phyloP scores from a whole-genome alignment of 768 basidiomycete genomes.

The Rhodotorula babjevae region DNA sequence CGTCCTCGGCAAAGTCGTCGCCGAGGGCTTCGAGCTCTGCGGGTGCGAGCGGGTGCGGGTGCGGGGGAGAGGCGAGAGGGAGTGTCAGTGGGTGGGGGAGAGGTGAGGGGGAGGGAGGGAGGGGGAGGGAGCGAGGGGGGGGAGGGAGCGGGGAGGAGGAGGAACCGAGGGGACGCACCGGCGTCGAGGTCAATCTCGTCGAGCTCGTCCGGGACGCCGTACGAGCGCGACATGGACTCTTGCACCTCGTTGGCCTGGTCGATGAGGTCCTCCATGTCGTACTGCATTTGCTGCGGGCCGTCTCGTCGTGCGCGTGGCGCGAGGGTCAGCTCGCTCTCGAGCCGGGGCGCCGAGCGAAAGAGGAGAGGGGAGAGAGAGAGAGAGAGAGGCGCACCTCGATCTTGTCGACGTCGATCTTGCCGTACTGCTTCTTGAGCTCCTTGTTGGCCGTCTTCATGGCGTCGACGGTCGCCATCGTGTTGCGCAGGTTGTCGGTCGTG shows the following conservation, averaged over 20 bases:
- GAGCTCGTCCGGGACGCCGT: constrained; percentile 92
- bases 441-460: constrained; percentile 95
- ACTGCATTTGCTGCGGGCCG: constrained; percentile 71
- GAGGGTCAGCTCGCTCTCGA: neutral
- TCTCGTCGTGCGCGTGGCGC: neutral
- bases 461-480: constrained; percentile 97
- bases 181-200: constrained; percentile 97
- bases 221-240: constrained; percentile 84
- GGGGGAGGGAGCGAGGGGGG: no score
- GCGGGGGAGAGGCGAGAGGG: no score
- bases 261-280: constrained; percentile 94
- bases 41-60: no score
- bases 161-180: constrained; percentile 54
- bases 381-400: constrained; percentile 68
- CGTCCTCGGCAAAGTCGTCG: constrained; percentile 63
- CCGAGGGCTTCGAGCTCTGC: constrained; percentile 88
- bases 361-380: neutral
- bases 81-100: no score
- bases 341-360: neutral
- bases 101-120: neutral
- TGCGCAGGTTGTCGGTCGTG: constrained; percentile 94
- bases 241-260: constrained; percentile 98
- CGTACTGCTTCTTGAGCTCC: constrained; percentile 93
- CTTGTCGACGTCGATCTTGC: constrained; percentile 94
- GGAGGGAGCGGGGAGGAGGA: no score